Evolutionary conservation across 2,329 filamentous ascomycete species (phyloP).

Genomic region (Ceratocystis lukuohia): DNA sequence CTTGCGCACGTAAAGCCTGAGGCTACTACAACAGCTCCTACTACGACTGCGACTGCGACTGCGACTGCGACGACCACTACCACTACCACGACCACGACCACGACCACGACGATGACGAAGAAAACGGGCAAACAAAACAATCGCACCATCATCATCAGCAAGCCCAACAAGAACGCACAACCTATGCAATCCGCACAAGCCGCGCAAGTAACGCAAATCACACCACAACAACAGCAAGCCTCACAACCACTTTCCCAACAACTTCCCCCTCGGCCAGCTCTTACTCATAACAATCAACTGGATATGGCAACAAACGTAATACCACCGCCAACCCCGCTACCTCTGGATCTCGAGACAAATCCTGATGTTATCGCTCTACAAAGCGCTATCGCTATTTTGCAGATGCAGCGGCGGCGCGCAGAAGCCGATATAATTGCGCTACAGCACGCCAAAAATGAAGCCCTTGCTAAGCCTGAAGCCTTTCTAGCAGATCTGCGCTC

Average conservation of each 20-base stretch:
- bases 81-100: too few species aligned
- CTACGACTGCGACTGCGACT: too few species aligned
- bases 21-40: too few species aligned
- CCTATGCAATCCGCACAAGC: background rate
- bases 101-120: slow-evolving; percentile 15
- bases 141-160: slow-evolving; percentile 13
- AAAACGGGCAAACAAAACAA: slow-evolving; percentile 15
- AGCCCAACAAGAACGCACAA: slow-evolving; percentile 1
- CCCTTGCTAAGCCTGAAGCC: slow-evolving; percentile 53
- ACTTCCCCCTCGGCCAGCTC: slow-evolving; percentile 28
- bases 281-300: slow-evolving; percentile 36
- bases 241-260: slow-evolving; percentile 13
- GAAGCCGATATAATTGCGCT: slow-evolving; percentile 60
- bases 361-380: slow-evolving; percentile 78
- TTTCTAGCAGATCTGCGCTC: slow-evolving; percentile 56
- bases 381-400: slow-evolving; percentile 72
- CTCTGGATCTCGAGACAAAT: slow-evolving; percentile 51
- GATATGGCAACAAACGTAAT: slow-evolving; percentile 26
- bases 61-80: too few species aligned
- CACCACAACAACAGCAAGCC: slow-evolving; percentile 12
- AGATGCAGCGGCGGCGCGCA: slow-evolving; percentile 71
- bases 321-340: slow-evolving; percentile 35
- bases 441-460: slow-evolving; percentile 54
- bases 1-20: slow-evolving; percentile 28
- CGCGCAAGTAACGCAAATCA: slow-evolving; percentile 18